Evolutionary conservation across 1,139 yeast genomes (phyloP), one percentile per base, ranked within the genome.

Genomic region (Yamadazyma pseudoaaseri): DNA sequence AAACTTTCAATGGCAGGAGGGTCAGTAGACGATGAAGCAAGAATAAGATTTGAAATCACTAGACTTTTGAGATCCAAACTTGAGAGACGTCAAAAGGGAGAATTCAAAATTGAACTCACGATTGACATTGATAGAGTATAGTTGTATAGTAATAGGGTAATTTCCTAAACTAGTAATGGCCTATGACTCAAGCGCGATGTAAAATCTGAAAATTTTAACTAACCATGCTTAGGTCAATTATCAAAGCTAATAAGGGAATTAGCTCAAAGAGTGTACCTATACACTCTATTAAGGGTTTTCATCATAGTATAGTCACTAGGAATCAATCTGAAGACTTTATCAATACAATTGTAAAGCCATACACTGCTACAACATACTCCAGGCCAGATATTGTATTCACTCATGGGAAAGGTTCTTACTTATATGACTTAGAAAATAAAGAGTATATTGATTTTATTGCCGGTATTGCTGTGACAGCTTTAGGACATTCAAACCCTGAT

Each of bases 381-480:
- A 77, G 94, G 41, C 96, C 96, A n/a, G 65, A 74, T 34, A 57
- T 86, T 36, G 84, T 81, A 8, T 66, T 81, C 41, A 73, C 80
- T 23, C 81, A 76, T 37, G 96, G 95, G 12, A 65, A 81, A 49
- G 95, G 95, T 4, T 73, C 87, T 10, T 63, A 71, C 39, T 58
- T 87, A 38, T 86, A 81, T 68, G 98, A 92, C 54, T 62, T 84
- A 35, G 90, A 85, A 51, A 74, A 85, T 51, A 69, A 82, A 33
- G 73, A 83, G 52, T 92, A 84, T 55, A 73, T 92, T 35, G 98
- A 92, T 56, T 90, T 92, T 60, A 81, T 90, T 2, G 89, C 97
- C 2, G 98, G 98, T 33, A 89, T 92, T 47, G 97, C 98, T 1
- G 98, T 92, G 11, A 90, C 96, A n/a, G 81, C 86, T 1, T 67